phyloP scores from a whole-genome alignment of 1,139 yeast species.

The Casaregolazyma suthepensis region DNA sequence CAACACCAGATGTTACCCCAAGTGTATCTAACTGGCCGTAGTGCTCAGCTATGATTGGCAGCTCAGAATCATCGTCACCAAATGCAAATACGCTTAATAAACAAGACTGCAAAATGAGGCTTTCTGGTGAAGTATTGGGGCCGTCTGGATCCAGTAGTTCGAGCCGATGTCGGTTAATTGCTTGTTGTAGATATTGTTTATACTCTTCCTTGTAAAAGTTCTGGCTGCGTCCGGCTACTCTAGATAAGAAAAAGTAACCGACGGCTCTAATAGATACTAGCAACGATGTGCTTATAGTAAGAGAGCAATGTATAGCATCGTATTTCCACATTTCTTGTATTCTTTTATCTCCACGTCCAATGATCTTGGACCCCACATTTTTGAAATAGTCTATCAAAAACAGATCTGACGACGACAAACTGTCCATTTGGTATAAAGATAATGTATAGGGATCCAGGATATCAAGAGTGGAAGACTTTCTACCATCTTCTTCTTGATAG shows the following conservation, averaged over 20 bases:
- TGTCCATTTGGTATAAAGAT: neutral
- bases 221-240: neutral
- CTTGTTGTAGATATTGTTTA: neutral
- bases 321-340: slow-evolving; percentile 4
- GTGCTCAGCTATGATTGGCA: neutral
- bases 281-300: neutral
- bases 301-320: neutral
- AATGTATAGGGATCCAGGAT: neutral
- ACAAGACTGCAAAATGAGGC: neutral
- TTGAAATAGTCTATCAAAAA: neutral
- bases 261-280: neutral
- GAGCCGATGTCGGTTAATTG: slow-evolving; percentile 1
- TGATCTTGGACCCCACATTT: neutral
- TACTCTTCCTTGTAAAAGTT: neutral
- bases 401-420: neutral
- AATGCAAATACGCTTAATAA: neutral
- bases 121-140: neutral
- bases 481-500: neutral
- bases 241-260: neutral
- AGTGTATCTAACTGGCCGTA: slow-evolving; percentile 1
- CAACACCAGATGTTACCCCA: slow-evolving; percentile 1
- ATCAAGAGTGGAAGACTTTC: neutral
- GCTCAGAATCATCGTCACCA: neutral
- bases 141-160: neutral
- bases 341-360: neutral